Conservation (phyloP, 345 rosid species). For the Lepidium didymum region DNA sequence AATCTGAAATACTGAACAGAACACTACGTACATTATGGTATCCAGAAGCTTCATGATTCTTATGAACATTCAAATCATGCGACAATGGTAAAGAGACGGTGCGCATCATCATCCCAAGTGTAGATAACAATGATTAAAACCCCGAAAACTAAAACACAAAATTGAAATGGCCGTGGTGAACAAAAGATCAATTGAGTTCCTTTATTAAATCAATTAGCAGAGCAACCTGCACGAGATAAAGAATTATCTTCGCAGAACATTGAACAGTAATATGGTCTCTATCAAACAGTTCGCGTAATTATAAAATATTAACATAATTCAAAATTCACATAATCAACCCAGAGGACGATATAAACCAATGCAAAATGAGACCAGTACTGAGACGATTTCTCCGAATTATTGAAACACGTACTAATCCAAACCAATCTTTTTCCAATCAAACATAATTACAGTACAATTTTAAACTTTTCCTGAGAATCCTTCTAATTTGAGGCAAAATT, state of each 20-base stretch:
- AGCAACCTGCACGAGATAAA: background rate
- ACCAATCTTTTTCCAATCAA: background rate
- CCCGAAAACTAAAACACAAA: no score
- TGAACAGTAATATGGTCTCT: background rate
- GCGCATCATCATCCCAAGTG: conserved; percentile 38
- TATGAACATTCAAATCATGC: conserved; percentile 39
- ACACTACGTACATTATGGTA: conserved; percentile 24
- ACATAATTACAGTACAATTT: background rate
- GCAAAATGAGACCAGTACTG: background rate
- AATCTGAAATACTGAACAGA: background rate
- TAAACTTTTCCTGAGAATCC: background rate
- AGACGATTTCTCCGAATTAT: background rate
- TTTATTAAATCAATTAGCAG: conserved; percentile 7
- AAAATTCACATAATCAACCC: background rate
- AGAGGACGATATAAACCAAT: background rate
- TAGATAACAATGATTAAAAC: background rate
- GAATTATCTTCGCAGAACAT: conserved; percentile 2
- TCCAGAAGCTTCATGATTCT: conserved; percentile 31
- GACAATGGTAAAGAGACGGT: conserved; percentile 46
- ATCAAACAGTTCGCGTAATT: background rate
- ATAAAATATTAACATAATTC: background rate
- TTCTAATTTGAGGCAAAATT: background rate
- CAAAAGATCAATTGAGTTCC: background rate
- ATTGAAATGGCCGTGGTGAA: no score
- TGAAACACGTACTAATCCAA: background rate